A percentile compares a stretch with the other conserved stretches of the same genome.
Conservation (phyloP, 305 asterid species). For the Coffea humblotiana region DNA sequence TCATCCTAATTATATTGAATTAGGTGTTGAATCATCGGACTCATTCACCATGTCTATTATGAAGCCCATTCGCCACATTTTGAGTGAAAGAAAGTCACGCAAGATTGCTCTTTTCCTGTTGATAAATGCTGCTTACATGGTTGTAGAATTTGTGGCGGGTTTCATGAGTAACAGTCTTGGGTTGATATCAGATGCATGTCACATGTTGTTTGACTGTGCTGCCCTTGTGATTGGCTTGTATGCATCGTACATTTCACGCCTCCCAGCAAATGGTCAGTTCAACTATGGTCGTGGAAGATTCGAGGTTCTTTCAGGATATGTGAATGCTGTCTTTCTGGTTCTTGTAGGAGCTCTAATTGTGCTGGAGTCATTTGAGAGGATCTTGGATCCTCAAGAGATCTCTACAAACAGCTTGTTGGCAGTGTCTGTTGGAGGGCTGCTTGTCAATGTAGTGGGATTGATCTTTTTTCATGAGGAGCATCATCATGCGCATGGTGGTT, state of each 20-base stretch:
- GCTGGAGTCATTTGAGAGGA: conserved; percentile 83
- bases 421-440: conserved; percentile 85
- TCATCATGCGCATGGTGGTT: conserved; percentile 96
- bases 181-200: conserved; percentile 95
- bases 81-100: conserved; percentile 84
- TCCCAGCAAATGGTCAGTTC: conserved; percentile 81
- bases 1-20: conserved; percentile 47
- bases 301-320: conserved; percentile 92
- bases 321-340: conserved; percentile 82
- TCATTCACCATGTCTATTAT: conserved; percentile 48
- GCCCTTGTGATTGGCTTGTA: conserved; percentile 92
- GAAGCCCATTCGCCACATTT: conserved; percentile 76
- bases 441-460: conserved; percentile 82
- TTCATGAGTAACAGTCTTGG: conserved; percentile 98
- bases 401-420: conserved; percentile 73
- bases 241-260: conserved; percentile 87
- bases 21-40: conserved; percentile 66
- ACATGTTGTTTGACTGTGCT: conserved; percentile 98
- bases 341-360: conserved; percentile 87
- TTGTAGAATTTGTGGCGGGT: conserved; percentile 85
- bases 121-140: conserved; percentile 95
- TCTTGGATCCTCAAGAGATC: conserved; percentile 92
- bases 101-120: conserved; percentile 83
- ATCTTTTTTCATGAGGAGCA: conserved; percentile 96
- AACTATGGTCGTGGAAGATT: conserved; percentile 95